Evolutionary conservation across 2,329 filamentous ascomycete genomes (phyloP).

Genomic region (Penicillium expansum): DNA sequence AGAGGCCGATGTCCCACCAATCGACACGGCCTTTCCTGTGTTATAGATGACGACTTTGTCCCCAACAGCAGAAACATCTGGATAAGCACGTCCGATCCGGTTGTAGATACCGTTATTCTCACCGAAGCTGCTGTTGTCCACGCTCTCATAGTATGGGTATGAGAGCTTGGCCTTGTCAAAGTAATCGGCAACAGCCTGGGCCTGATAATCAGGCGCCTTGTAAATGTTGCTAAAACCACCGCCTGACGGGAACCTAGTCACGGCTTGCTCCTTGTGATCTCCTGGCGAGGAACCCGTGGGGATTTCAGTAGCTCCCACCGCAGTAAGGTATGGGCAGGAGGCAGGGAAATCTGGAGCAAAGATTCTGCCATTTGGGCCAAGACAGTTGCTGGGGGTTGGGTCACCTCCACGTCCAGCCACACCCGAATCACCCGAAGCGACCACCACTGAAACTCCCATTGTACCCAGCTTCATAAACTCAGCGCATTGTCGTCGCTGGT

Average conservation of each 20-base stretch:
- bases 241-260: conserved; percentile 40
- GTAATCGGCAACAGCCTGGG: conserved; percentile 37
- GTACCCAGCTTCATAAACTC: conserved; percentile 52
- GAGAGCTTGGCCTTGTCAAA: conserved; percentile 25
- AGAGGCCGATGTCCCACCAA: conserved; percentile 44
- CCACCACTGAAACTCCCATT: conserved; percentile 47
- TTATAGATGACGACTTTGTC: conserved; percentile 36
- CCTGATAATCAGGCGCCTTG: conserved; percentile 40
- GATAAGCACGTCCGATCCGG: conserved; percentile 35
- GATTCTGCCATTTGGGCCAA: conserved; percentile 33
- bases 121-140: conserved; percentile 32
- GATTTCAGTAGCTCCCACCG: conserved; percentile 42
- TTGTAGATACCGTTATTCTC: conserved; percentile 34
- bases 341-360: conserved; percentile 42
- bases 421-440: conserved; percentile 49
- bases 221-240: conserved; percentile 47
- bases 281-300: conserved; percentile 27
- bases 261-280: conserved; percentile 37
- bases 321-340: conserved; percentile 36
- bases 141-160: conserved; percentile 33
- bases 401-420: conserved; percentile 36
- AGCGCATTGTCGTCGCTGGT: conserved; percentile 41
- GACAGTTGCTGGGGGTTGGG: conserved; percentile 32
- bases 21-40: conserved; percentile 18
- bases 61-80: conserved; percentile 39